These are phyloP conservation scores for Penicillium nordicum DNA, from an alignment of 2,329 filamentous ascomycete genomes.

Conservation along the genomic window DNA sequence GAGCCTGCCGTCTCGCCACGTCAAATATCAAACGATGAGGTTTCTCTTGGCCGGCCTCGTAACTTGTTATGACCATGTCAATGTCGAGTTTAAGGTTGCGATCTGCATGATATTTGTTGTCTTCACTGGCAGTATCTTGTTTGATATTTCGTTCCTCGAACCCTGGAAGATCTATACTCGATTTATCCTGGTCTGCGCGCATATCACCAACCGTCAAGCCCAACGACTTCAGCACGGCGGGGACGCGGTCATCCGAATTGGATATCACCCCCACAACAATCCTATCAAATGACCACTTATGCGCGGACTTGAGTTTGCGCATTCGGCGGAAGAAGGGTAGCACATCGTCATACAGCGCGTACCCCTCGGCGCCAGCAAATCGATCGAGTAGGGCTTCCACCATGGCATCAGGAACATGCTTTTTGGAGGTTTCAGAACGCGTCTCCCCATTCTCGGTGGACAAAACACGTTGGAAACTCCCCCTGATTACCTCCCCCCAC, in stretches of 20 bases:
- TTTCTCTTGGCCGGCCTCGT: constrained; percentile 46
- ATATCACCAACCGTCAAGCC: constrained; percentile 37
- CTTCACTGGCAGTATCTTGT: background rate
- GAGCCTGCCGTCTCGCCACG: constrained; percentile 34
- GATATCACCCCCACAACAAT: constrained; percentile 44
- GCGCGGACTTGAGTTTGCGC: constrained; percentile 13
- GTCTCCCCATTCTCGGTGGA: background rate
- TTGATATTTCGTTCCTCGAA: constrained; percentile 17
- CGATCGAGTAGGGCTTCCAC: constrained; percentile 35
- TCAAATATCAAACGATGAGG: constrained; percentile 42
- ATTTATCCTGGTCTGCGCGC: constrained; percentile 31
- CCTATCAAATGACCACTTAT: constrained; percentile 27
- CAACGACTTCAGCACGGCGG: constrained; percentile 38
- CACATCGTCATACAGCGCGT: constrained; percentile 42
- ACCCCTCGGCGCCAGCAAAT: constrained; percentile 41
- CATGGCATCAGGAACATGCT: constrained; percentile 33
- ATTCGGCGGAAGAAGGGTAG: constrained; percentile 36
- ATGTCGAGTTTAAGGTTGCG: constrained; percentile 29
- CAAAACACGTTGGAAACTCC: constrained; percentile 33
- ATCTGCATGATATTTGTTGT: background rate
- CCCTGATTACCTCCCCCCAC: constrained; percentile 45
- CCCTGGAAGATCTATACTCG: constrained; percentile 26
- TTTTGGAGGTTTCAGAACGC: background rate
- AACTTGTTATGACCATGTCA: constrained; percentile 47
- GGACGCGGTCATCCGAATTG: constrained; percentile 47